These are phyloP conservation scores for Fusarium sp. DNA, from an alignment of 2,329 filamentous ascomycete genomes.

Conservation along the genomic window DNA sequence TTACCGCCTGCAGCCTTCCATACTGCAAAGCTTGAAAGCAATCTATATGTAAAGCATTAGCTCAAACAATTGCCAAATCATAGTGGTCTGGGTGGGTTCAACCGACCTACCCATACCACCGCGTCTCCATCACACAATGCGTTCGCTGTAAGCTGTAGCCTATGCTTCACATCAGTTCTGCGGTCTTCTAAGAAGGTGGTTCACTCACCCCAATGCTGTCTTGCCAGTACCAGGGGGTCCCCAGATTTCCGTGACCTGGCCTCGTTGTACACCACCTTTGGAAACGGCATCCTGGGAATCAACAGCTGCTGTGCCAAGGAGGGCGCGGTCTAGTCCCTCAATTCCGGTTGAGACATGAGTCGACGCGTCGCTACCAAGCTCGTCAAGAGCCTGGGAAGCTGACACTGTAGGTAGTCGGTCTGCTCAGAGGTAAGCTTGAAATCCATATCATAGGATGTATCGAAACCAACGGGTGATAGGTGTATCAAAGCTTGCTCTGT, in stretches of 20 bases:
- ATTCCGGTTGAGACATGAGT: constrained; percentile 68
- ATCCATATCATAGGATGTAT: constrained; percentile 5
- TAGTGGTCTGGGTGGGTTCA: constrained; percentile 22
- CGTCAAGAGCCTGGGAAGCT: constrained; percentile 76
- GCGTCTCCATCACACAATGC: constrained; percentile 68
- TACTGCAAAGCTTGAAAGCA: constrained; percentile 58
- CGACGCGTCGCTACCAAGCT: constrained; percentile 62
- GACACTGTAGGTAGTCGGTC: constrained; percentile 82
- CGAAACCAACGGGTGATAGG: constrained; percentile 61
- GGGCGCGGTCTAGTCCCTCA: constrained; percentile 60
- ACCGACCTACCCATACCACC: constrained; percentile 86
- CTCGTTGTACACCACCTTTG: constrained; percentile 72
- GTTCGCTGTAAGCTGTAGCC: constrained; percentile 75
- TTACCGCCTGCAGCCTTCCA: constrained; percentile 45
- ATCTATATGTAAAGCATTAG: constrained; percentile 49
- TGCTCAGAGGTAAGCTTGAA: constrained; percentile 50
- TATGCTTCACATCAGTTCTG: constrained; percentile 52
- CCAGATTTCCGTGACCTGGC: constrained; percentile 87
- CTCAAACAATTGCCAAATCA: constrained; percentile 5
- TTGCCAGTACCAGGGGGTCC: constrained; percentile 89
- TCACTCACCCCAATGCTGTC: constrained; percentile 78
- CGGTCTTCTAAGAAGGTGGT: constrained; percentile 19
- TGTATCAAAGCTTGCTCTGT: constrained; percentile 69
- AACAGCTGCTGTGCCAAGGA: constrained; percentile 46
- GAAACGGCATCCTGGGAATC: constrained; percentile 26